These are phyloP conservation scores for Trypanosoma melophagium DNA, from an alignment of 208 protist species.

Conservation along the genomic window DNA sequence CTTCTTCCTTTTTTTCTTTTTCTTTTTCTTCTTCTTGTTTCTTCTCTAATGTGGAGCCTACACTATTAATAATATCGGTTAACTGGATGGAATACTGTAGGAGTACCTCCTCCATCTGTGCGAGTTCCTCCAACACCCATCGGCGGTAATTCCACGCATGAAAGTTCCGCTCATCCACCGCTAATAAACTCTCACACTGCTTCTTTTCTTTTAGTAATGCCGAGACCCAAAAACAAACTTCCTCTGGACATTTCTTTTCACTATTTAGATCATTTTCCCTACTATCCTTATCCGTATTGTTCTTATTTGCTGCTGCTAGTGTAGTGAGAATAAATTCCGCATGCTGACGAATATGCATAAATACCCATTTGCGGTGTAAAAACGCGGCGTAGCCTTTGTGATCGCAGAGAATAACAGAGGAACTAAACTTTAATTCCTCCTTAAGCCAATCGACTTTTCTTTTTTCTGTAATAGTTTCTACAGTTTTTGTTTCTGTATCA, in stretches of 20 bases:
- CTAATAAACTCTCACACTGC: slow-evolving; percentile 72
- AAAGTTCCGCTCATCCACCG: slow-evolving; percentile 89
- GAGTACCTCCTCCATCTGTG: slow-evolving; percentile 21
- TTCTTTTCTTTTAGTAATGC: slow-evolving; percentile 58
- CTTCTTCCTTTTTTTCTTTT: not conserved
- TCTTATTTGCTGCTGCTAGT: slow-evolving; percentile 1
- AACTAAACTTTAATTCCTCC: slow-evolving; percentile 70
- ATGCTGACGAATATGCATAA: slow-evolving; percentile 42
- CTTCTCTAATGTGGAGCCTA: too few species aligned
- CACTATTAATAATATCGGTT: too few species aligned
- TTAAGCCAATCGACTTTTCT: slow-evolving; percentile 29
- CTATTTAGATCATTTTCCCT: not conserved
- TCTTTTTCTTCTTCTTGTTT: not conserved
- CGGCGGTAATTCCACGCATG: slow-evolving; percentile 88
- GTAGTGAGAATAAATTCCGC: slow-evolving; percentile 31
- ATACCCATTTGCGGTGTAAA: slow-evolving; percentile 80
- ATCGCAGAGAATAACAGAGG: slow-evolving; percentile 57
- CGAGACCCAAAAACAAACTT: slow-evolving; percentile 17
- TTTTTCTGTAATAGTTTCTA: slow-evolving; percentile 5
- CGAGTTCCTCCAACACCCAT: slow-evolving; percentile 43
- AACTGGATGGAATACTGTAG: slow-evolving; percentile 22
- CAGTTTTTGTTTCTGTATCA: not conserved
- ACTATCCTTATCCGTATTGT: not conserved
- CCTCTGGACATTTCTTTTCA: not conserved
- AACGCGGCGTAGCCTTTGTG: slow-evolving; percentile 90